Percentiles rank a stretch among this genome's conserved stretches.
Conservation (phyloP, 2,329 filamentous ascomycete species). For the Harringtonia aguacate region DNA sequence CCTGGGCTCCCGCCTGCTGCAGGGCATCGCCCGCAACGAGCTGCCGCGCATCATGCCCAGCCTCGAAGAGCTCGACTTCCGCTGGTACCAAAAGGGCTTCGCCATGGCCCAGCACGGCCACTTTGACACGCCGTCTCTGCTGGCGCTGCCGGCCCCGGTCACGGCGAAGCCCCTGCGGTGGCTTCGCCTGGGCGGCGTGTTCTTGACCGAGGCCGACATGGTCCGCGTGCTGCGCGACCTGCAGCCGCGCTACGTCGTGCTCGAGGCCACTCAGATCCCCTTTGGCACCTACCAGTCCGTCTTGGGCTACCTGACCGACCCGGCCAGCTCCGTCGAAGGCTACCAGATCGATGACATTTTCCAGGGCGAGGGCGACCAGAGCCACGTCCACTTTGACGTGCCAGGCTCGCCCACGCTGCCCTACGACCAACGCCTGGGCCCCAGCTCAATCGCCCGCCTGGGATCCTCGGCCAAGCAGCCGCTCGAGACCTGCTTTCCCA, state of each 20-base stretch:
- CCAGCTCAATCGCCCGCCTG: not conserved
- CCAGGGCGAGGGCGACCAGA: not conserved
- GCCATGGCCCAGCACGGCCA: no score
- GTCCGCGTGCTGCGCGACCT: not conserved
- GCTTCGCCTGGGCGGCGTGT: not conserved
- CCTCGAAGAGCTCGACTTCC: not conserved
- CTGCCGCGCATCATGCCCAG: not conserved
- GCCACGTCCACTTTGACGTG: not conserved
- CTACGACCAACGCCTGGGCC: not conserved
- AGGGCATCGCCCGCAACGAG: not conserved
- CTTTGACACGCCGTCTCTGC: no score
- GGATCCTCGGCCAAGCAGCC: not conserved
- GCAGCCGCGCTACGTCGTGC: not conserved
- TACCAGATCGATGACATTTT: conserved; percentile 1
- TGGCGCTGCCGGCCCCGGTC: no score
- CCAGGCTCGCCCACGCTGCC: not conserved
- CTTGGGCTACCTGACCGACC: not conserved
- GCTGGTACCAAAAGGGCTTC: no score
- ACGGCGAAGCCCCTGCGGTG: not conserved
- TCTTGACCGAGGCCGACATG: not conserved
- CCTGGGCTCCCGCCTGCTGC: not conserved
- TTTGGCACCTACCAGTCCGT: not conserved
- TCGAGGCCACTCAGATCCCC: not conserved
- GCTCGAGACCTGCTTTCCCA: no score
- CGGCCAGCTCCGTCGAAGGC: not conserved